Evolutionary conservation across 352 stramenopile genomes (phyloP), one percentile per base, ranked within the genome.

Genomic region (Plasmopara halstedii): DNA sequence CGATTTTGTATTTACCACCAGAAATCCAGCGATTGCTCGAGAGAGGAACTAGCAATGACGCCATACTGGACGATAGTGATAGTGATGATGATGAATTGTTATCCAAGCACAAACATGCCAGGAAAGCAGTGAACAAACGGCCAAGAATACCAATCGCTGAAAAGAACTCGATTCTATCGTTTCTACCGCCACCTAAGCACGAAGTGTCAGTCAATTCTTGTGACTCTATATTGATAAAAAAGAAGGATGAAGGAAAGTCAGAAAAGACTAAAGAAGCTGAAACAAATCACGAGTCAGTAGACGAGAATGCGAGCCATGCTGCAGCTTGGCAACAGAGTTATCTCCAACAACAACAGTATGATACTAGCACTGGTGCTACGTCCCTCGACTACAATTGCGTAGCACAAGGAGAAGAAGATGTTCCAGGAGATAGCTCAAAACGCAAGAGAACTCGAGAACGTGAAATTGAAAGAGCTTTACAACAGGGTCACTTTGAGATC

Each of bases 391-490:
- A 53, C 20, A 65, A 61, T 37, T 68, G 60, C 45, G 48, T 68
- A 5, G 69, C 53, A 42, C 56, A 74, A 41, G 56, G 73, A 42
- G 62, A 72, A 35, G 46, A 57, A 0, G 54, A 64, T 8, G 40
- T 53, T 1, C 20, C 38, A 25, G 52, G 57, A 40, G 48, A 53
- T 18, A 73, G 58, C 53, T 70, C 65, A 45, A 85, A 85, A 49
- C 70, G 73, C 26, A 58, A 60, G 32, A 53, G 73, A 13, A 72
- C 69, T 25, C 71, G 71, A 3, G 78, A 89, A 34, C 67, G 78
- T 25, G 74, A 85, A 31, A 67, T 89, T 18, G 78, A 89, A 53
- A 67, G 74, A 19, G 69, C 75, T 39, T 51, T 89, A 25, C 73
- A 87, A 37, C 64, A 82, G 42, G 78, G 78, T 15, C 61, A 89